These are phyloP conservation scores for Tremellales sp. DNA, from an alignment of 1,284 basidiomycete genomes.

Conservation along the genomic window DNA sequence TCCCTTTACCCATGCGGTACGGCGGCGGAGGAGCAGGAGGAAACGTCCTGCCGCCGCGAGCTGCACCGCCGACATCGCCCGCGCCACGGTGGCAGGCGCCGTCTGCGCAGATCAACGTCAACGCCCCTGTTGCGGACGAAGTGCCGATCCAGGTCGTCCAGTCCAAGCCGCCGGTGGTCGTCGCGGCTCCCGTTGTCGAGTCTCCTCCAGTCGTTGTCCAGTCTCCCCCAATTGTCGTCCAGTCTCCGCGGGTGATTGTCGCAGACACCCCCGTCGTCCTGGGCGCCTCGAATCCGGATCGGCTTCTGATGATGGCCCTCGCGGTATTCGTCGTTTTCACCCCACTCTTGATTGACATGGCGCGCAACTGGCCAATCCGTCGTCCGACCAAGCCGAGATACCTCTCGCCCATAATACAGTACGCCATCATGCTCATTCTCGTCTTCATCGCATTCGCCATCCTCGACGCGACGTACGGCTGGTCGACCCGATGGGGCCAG, in stretches of 20 bases:
- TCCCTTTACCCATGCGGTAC: background rate
- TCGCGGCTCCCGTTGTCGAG: constrained; percentile 13
- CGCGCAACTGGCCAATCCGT: constrained; percentile 18
- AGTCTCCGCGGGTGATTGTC: constrained; percentile 7
- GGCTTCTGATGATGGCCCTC: constrained; percentile 21
- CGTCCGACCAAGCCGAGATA: constrained; percentile 17
- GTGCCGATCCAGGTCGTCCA: constrained; percentile 24
- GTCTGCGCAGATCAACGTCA: constrained; percentile 4
- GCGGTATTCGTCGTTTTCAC: constrained; percentile 13
- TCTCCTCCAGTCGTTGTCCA: background rate
- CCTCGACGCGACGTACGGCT: constrained; percentile 21
- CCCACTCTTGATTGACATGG: constrained; percentile 23
- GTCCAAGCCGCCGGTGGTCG: constrained; percentile 22
- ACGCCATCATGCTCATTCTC: no score
- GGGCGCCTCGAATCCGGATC: constrained; percentile 23
- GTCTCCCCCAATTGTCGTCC: background rate
- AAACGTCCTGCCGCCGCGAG: background rate
- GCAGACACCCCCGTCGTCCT: constrained; percentile 14
- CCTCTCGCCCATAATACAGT: constrained; percentile 14
- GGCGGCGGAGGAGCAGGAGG: background rate
- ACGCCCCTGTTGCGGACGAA: constrained; percentile 3
- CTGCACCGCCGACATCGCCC: background rate
- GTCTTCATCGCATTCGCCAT: constrained; percentile 10
- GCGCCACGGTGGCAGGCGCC: background rate
- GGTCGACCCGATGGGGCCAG: constrained; percentile 11